These are phyloP conservation scores for Mycosarcoma mackinlayi DNA, from an alignment of 1,284 basidiomycete species.

Conservation along the genomic window DNA sequence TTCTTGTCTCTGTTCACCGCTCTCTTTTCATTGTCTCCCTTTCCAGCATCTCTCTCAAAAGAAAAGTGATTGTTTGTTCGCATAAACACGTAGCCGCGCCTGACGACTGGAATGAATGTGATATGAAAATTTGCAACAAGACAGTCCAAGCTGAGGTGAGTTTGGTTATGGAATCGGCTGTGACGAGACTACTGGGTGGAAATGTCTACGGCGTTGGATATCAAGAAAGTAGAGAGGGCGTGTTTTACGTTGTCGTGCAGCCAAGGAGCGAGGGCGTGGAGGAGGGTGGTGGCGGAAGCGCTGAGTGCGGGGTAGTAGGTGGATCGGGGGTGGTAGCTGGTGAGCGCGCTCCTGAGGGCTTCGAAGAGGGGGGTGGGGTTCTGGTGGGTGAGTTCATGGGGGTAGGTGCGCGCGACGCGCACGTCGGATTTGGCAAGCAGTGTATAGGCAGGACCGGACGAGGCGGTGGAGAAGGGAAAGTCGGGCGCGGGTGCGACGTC, in stretches of 20 bases:
- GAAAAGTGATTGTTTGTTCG: too few relatives aligned
- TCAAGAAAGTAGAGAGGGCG: conserved; percentile 10
- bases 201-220: conserved; percentile 4
- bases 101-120: too few relatives aligned
- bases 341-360: conserved; percentile 21
- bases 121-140: too few relatives aligned
- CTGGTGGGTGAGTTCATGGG: conserved; percentile 25
- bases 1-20: conserved; percentile 8
- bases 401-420: conserved; percentile 15
- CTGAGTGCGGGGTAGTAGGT: conserved; percentile 20
- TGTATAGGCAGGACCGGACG: conserved; percentile 22
- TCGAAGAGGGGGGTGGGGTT: conserved; percentile 43
- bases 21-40: conserved; percentile 4
- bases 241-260: conserved; percentile 18
- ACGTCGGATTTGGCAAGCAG: conserved; percentile 7
- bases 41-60: too few relatives aligned
- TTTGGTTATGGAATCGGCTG: too few relatives aligned
- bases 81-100: too few relatives aligned
- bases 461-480: conserved; percentile 40
- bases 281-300: neutral
- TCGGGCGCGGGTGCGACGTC: conserved; percentile 12
- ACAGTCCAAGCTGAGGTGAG: too few relatives aligned
- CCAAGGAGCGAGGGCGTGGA: conserved; percentile 22
- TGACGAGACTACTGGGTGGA: neutral
- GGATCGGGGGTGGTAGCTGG: conserved; percentile 25